phyloP scores from a whole-genome alignment of 179 eudicot species.

The Pouteria campechiana region DNA sequence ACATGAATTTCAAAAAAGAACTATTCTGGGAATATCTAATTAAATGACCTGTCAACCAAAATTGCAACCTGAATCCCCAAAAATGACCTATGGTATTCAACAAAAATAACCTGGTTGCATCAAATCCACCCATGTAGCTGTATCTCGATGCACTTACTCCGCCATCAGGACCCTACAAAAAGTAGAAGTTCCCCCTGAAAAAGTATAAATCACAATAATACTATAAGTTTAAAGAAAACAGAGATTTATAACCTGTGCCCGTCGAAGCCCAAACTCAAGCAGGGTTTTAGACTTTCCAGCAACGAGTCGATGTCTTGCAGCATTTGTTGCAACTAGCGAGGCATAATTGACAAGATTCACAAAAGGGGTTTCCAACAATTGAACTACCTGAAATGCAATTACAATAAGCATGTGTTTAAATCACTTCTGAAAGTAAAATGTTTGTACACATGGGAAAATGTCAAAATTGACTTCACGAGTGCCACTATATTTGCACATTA shows the following conservation, averaged over 20 bases:
- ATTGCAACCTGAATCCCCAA: background rate
- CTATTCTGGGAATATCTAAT: too few species aligned
- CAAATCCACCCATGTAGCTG: conserved; percentile 95
- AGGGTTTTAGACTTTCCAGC: conserved; percentile 82
- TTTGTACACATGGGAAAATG: too few species aligned
- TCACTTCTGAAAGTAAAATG: background rate
- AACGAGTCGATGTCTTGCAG: conserved; percentile 93
- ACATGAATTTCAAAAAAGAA: too few species aligned
- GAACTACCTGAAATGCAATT: conserved; percentile 73
- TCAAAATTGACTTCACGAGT: too few species aligned
- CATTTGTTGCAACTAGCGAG: conserved; percentile 88
- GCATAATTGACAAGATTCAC: conserved; percentile 89
- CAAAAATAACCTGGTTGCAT: conserved; percentile 72
- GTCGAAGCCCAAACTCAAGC: conserved; percentile 92
- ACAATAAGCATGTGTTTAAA: background rate
- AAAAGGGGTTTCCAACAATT: conserved; percentile 87
- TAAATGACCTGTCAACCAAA: too few species aligned
- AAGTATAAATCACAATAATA: background rate
- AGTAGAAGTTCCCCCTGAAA: background rate
- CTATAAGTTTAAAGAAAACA: background rate
- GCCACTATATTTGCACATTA: too few species aligned
- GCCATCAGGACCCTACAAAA: conserved; percentile 84
- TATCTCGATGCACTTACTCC: conserved; percentile 84
- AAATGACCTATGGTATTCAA: background rate
- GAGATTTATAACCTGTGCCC: conserved; percentile 65